Conservation (phyloP, 2,329 filamentous ascomycete species). For the Leptoxyphium fumago region DNA sequence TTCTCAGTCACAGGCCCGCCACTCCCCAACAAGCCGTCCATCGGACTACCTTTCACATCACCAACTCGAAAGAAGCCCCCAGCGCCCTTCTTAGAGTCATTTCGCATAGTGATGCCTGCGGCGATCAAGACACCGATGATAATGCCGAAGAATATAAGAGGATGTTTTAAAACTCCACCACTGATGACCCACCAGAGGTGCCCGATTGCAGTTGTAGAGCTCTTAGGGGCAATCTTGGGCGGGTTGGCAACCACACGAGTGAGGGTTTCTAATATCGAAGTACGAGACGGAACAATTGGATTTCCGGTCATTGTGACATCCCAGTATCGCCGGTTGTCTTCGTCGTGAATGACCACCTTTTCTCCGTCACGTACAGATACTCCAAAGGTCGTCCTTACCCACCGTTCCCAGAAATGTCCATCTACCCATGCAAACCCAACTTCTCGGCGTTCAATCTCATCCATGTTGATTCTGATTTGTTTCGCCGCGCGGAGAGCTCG, state of each 20-base stretch:
- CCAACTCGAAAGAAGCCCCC: slow-evolving; percentile 27
- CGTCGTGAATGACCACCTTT: slow-evolving; percentile 88
- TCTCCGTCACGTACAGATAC: slow-evolving; percentile 74
- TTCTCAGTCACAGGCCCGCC: background rate
- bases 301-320: slow-evolving; percentile 81
- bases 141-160: slow-evolving; percentile 35
- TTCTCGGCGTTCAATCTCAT: slow-evolving; percentile 71
- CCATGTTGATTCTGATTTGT: slow-evolving; percentile 80
- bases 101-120: slow-evolving; percentile 14
- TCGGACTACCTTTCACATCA: slow-evolving; percentile 41
- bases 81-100: slow-evolving; percentile 13
- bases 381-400: slow-evolving; percentile 89
- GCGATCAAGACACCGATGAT: slow-evolving; percentile 35
- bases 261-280: slow-evolving; percentile 78
- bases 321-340: slow-evolving; percentile 92
- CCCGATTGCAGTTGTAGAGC: slow-evolving; percentile 57
- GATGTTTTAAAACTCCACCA: slow-evolving; percentile 28
- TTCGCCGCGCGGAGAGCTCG: slow-evolving; percentile 77
- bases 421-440: slow-evolving; percentile 96
- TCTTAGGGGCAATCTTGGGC: slow-evolving; percentile 59
- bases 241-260: slow-evolving; percentile 54
- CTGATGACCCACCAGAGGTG: slow-evolving; percentile 46
- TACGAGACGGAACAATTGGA: slow-evolving; percentile 75
- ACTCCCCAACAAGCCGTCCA: slow-evolving; percentile 47
- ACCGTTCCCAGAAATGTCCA: slow-evolving; percentile 91